phyloP scores from a whole-genome alignment of 148 eudicot genomes.

The Polygonum aviculare region DNA sequence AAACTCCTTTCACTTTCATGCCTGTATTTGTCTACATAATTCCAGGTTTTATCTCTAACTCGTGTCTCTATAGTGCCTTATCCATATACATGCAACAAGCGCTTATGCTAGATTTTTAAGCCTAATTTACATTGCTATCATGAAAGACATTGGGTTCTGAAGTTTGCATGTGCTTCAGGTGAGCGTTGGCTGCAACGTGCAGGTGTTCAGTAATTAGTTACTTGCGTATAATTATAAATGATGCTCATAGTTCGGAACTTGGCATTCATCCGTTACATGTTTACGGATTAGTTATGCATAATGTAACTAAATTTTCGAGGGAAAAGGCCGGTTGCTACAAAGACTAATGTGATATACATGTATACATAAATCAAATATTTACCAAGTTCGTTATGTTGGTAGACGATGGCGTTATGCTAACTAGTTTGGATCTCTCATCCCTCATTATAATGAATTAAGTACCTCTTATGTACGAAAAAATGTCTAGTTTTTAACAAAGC shows the following conservation, averaged over 20 bases:
- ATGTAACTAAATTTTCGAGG: background rate
- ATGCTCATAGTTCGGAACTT: background rate
- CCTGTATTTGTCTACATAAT: background rate
- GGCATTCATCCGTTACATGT: too few relatives aligned
- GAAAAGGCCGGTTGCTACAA: background rate
- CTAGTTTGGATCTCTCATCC: too few relatives aligned
- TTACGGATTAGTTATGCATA: too few relatives aligned
- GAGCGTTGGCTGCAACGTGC: background rate
- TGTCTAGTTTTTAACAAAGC: too few relatives aligned
- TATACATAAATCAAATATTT: too few relatives aligned
- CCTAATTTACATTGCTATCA: background rate
- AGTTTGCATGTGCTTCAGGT: background rate
- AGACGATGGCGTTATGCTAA: too few relatives aligned
- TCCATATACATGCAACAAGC: background rate
- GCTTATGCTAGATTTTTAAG: background rate
- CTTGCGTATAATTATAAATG: background rate
- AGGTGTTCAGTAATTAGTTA: background rate
- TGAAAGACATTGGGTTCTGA: background rate
- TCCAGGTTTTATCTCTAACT: background rate
- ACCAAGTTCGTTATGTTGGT: too few relatives aligned
- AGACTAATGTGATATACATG: too few relatives aligned
- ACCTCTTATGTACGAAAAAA: too few relatives aligned
- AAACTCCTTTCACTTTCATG: background rate
- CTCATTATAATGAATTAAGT: too few relatives aligned
- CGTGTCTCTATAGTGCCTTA: background rate